Conservation (phyloP, 2,329 filamentous ascomycete species). For the Macrophomina phaseolina region DNA sequence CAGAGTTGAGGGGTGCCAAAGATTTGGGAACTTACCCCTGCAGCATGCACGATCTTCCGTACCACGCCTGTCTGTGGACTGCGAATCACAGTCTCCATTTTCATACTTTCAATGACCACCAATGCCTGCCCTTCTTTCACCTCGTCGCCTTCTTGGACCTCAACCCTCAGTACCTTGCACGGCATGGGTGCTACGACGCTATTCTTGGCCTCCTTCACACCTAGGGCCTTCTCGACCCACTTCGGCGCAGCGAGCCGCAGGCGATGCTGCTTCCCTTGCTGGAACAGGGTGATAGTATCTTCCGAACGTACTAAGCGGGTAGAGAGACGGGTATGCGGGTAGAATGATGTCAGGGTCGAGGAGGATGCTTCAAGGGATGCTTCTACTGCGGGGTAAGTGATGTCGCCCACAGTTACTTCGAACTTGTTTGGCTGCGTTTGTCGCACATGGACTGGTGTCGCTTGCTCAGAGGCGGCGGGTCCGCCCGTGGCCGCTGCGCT, state of each 20-base stretch:
- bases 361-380: slow-evolving; percentile 53
- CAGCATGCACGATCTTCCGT: slow-evolving; percentile 54
- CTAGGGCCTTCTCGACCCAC: slow-evolving; percentile 89
- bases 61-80: slow-evolving; percentile 56
- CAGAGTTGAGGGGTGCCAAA: not conserved
- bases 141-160: slow-evolving; percentile 78
- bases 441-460: slow-evolving; percentile 56
- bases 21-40: slow-evolving; percentile 45
- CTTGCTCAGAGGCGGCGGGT: slow-evolving; percentile 50
- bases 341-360: slow-evolving; percentile 73
- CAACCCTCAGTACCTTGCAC: slow-evolving; percentile 91
- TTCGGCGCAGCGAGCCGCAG: slow-evolving; percentile 64
- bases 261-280: slow-evolving; percentile 64
- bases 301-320: slow-evolving; percentile 74
- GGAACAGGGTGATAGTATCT: slow-evolving; percentile 76
- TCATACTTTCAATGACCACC: slow-evolving; percentile 69
- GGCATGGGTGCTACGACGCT: slow-evolving; percentile 95
- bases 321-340: slow-evolving; percentile 77
- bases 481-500: not conserved
- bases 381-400: slow-evolving; percentile 51
- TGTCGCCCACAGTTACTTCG: slow-evolving; percentile 53
- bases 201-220: slow-evolving; percentile 77
- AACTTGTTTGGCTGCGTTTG: slow-evolving; percentile 59
- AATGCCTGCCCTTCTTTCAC: slow-evolving; percentile 87
- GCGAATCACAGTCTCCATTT: slow-evolving; percentile 63